These are phyloP conservation scores for Pseudogymnoascus sp. DNA, from an alignment of 2,329 filamentous ascomycete genomes.

Conservation along the genomic window DNA sequence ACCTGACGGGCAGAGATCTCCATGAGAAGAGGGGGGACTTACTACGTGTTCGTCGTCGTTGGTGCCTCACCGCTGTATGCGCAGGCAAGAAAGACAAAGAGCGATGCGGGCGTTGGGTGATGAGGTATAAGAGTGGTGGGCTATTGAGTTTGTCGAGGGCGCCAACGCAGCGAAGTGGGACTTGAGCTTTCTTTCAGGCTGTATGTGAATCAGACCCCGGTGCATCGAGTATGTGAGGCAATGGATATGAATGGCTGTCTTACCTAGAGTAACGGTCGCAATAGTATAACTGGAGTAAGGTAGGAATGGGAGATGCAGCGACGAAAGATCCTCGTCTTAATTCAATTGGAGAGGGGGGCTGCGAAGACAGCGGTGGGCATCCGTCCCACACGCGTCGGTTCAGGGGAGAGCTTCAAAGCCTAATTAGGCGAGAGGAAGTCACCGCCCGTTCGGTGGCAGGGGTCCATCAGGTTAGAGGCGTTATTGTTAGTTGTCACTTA, in stretches of 20 bases:
- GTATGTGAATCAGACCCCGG: not conserved
- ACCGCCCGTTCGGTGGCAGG: not conserved
- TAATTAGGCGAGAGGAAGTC: conserved; percentile 1
- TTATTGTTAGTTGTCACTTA: not conserved
- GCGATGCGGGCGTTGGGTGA: conserved; percentile 1
- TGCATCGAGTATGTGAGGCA: not conserved
- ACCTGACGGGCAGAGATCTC: not conserved
- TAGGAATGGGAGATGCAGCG: not conserved
- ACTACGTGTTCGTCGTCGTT: conserved; percentile 5
- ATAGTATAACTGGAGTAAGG: not conserved
- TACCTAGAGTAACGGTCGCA: not conserved
- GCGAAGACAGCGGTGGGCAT: not conserved
- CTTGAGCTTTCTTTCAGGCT: conserved; percentile 2
- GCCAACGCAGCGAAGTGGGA: conserved; percentile 8
- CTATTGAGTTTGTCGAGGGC: conserved; percentile 3
- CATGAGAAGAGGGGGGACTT: not conserved
- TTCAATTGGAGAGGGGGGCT: not conserved
- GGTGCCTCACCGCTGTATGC: conserved; percentile 8
- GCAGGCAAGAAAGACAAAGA: not conserved
- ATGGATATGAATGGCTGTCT: not conserved
- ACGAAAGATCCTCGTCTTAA: conserved; percentile 2
- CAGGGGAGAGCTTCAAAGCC: conserved; percentile 5
- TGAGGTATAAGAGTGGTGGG: conserved; percentile 5
- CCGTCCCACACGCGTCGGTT: not conserved
- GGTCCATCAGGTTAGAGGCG: not conserved